phyloP scores from a whole-genome alignment of 169 alveolate species.

The Cryptosporidium xiaoi region DNA sequence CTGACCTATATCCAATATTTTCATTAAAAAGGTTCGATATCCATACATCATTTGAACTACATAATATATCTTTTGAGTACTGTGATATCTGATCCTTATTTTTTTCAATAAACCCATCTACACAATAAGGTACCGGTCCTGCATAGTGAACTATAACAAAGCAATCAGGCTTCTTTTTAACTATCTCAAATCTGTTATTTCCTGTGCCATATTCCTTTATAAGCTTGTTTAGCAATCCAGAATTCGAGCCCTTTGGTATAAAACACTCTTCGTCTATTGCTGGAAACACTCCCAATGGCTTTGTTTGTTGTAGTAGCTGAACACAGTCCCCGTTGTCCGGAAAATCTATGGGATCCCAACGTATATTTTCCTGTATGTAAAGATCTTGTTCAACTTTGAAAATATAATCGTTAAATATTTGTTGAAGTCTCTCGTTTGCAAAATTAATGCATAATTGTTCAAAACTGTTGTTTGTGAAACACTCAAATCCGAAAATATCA shows the following conservation, averaged over 20 bases:
- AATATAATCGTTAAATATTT: conserved; percentile 89
- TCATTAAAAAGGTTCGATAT: conserved; percentile 72
- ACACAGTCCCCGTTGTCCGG: conserved; percentile 96
- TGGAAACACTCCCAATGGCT: conserved; percentile 85
- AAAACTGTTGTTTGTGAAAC: conserved; percentile 92
- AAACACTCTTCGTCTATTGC: conserved; percentile 94
- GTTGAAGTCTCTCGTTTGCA: conserved; percentile 97
- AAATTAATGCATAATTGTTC: conserved; percentile 97
- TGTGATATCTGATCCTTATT: conserved; percentile 91
- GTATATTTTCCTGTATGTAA: conserved; percentile 91
- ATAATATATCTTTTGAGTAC: conserved; percentile 67
- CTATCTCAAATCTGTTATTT: conserved; percentile 82
- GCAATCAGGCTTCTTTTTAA: conserved; percentile 84
- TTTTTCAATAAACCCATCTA: conserved; percentile 94
- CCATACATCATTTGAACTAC: conserved; percentile 45
- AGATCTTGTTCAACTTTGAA: conserved; percentile 94
- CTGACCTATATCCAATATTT: conserved; percentile 69
- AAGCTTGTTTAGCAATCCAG: conserved; percentile 84
- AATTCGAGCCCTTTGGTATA: conserved; percentile 91
- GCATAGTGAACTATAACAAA: conserved; percentile 95
- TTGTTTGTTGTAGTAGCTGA: conserved; percentile 81
- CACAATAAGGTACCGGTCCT: conserved; percentile 93
- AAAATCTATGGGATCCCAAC: conserved; percentile 95
- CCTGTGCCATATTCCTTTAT: conserved; percentile 78
- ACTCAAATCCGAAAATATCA: conserved; percentile 98